Percentiles rank a stretch among this genome's conserved stretches.
Conservation (phyloP, 192 early-diverging fungal species). For the Pecoramyces ruminantium region DNA sequence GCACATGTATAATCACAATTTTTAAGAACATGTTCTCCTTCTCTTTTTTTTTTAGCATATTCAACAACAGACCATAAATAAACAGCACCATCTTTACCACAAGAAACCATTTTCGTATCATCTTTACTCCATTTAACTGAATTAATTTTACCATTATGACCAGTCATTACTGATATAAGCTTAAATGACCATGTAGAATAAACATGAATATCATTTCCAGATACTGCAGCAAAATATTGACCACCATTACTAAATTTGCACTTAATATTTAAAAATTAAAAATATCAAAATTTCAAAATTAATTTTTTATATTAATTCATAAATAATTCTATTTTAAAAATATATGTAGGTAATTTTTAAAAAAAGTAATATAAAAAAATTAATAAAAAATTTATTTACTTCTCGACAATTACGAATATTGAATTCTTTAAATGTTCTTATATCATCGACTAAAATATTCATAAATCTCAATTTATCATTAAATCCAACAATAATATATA, state of each 20-base stretch:
- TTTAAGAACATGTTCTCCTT: slow-evolving; percentile 36
- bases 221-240: slow-evolving; percentile 31
- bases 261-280: slow-evolving; percentile 8
- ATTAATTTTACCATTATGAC: slow-evolving; percentile 33
- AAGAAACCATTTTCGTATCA: slow-evolving; percentile 24
- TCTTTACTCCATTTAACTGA: slow-evolving; percentile 29
- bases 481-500: slow-evolving; percentile 47
- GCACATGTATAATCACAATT: slow-evolving; percentile 23
- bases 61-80: slow-evolving; percentile 19
- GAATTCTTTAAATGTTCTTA: slow-evolving; percentile 36
- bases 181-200: slow-evolving; percentile 35
- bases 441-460: slow-evolving; percentile 43
- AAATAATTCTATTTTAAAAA: too few relatives aligned
- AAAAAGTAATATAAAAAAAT: too few relatives aligned
- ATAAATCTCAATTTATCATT: slow-evolving; percentile 39
- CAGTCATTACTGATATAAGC: slow-evolving; percentile 27
- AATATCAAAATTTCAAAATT: too few relatives aligned
- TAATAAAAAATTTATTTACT: slow-evolving; percentile 9
- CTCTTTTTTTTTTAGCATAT: slow-evolving; percentile 14
- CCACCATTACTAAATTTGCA: slow-evolving; percentile 34
- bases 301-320: too few relatives aligned
- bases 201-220: slow-evolving; percentile 30
- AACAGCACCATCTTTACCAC: slow-evolving; percentile 38
- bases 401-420: slow-evolving; percentile 37
- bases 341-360: too few relatives aligned